These are phyloP conservation scores for Fusarium fujikuroi DNA, from an alignment of 2,329 filamentous ascomycete species.

Conservation along the genomic window DNA sequence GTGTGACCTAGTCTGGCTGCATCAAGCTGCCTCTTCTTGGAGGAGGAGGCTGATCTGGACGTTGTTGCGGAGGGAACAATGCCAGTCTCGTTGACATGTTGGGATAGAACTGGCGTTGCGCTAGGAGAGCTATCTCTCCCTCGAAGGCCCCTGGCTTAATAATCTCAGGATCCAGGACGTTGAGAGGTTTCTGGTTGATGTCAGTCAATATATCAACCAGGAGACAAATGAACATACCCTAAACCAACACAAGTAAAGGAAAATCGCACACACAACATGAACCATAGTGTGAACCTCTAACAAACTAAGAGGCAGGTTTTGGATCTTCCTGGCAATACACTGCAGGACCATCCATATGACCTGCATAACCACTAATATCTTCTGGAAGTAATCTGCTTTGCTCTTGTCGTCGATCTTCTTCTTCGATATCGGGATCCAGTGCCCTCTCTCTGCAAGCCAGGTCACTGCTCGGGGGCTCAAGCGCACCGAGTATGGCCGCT, in stretches of 20 bases:
- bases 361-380: conserved; percentile 51
- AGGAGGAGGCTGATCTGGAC: not conserved
- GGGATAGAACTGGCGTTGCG: not conserved
- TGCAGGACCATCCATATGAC: conserved; percentile 53
- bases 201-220: not conserved
- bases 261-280: conserved; percentile 32
- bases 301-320: conserved; percentile 50
- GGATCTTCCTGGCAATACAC: conserved; percentile 45
- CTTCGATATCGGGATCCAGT: conserved; percentile 10
- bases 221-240: not conserved
- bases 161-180: conserved; percentile 4
- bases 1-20: not conserved
- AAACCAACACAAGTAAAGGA: conserved; percentile 38
- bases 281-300: conserved; percentile 48
- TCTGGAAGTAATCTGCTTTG: conserved; percentile 51
- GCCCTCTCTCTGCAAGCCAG: conserved; percentile 10
- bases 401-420: conserved; percentile 50
- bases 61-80: not conserved
- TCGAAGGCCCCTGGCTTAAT: not conserved
- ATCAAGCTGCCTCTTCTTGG: not conserved
- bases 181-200: conserved; percentile 30
- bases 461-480: conserved; percentile 2
- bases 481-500: conserved; percentile 1
- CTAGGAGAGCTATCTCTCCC: not conserved
- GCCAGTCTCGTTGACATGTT: conserved; percentile 1